Evolutionary conservation across 2,329 filamentous ascomycete species (phyloP).

Genomic region (Aspergillus sp.): DNA sequence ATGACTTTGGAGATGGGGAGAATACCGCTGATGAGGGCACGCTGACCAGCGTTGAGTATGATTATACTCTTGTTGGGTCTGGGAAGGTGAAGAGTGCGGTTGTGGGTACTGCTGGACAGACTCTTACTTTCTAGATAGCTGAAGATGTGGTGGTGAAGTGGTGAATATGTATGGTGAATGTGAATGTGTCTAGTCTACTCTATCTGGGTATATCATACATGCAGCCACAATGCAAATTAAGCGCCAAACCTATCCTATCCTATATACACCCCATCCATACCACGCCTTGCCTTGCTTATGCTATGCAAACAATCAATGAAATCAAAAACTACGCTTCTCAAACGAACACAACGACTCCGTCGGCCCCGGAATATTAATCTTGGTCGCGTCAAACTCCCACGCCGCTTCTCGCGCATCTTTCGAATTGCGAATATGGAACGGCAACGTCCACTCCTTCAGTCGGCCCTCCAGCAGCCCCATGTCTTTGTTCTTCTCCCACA

Average conservation of each 20-base stretch:
- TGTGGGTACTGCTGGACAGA: constrained; percentile 30
- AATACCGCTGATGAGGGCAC: constrained; percentile 50
- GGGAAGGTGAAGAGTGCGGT: constrained; percentile 44
- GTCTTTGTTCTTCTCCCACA: constrained; percentile 38
- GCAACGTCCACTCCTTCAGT: constrained; percentile 36
- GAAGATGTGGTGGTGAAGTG: no score
- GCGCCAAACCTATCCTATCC: no score
- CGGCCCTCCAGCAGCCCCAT: constrained; percentile 30
- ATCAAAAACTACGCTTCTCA: no score
- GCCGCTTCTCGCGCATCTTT: constrained; percentile 22
- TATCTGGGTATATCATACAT: no score
- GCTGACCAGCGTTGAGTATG: constrained; percentile 50
- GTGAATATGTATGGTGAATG: no score
- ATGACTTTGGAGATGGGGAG: constrained; percentile 43
- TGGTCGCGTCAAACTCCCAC: constrained; percentile 34
- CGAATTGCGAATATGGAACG: constrained; percentile 27
- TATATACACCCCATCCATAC: no score
- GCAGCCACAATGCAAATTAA: no score
- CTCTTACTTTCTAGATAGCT: constrained; percentile 23
- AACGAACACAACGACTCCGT: no score
- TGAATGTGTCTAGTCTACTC: no score
- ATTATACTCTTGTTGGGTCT: constrained; percentile 50
- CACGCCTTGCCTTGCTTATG: no score
- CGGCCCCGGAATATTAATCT: constrained; percentile 23
- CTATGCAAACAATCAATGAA: no score